Base-by-base conservation (phyloP, 2,329 filamentous ascomycete species). In the Teratosphaeriaceae sp. region DNA sequence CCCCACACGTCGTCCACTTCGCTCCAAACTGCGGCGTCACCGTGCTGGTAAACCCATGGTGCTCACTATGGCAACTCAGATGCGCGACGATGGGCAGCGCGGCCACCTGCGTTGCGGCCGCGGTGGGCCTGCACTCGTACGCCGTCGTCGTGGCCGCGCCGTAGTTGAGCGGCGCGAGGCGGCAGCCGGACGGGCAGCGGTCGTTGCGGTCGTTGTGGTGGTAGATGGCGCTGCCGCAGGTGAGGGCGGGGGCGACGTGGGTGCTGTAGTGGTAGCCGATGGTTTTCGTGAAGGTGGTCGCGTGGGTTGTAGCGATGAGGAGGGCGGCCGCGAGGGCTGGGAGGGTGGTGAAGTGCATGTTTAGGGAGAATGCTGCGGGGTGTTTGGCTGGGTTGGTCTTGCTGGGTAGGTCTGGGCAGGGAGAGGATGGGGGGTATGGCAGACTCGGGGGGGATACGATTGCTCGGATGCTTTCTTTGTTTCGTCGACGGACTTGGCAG, bases 281-380 rank as follows among this genome's bases (percentile, higher is more conserved):
- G 8, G 33, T 36, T 22, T 36, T 36, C 11, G 33, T 36, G 33
- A 36, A 36, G 33, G 33, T 36, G 6, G 16, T 34, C 11, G 29
- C 29, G 5, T 31, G 29, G 29, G 29, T 15, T 11, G 18, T 5
- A 5, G 33, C 8, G 19, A 36, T 36, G 16, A 20, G 16, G 7
- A 15, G 11, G 6, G 33, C 18, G 16, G 33, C 33, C 15, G 33
- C 33, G 19, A 36, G 33, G 15, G 33, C 33, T 12, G 18, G 18
- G 8, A 36, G 16, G 15, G 20, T 18, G 18, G 33, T 20, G 16
- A 22, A 36, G 9, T 22, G 33, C 33, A 36, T 36, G 18, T 11
- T 36, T 34, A 27, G 29, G 8, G 29, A n/a, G 15, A 9, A 31
- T 31, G 8, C 13, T 27, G 24, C 8, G 8, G 24, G 13, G 13